phyloP scores from a whole-genome alignment of 2,329 filamentous ascomycete species.

The Albifimbria verrucaria region DNA sequence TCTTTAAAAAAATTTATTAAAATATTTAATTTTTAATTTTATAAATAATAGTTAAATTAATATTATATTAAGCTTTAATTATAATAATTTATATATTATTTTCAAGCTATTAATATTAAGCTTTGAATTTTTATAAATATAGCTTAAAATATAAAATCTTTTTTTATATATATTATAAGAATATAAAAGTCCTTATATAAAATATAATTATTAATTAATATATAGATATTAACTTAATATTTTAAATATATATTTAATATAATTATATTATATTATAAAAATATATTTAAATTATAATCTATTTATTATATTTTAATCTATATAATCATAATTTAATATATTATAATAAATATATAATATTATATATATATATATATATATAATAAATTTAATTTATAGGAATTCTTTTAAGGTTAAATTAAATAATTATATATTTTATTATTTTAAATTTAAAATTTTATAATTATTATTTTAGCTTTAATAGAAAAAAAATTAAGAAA shows the following conservation, averaged over 20 bases:
- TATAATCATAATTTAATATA: too few species aligned
- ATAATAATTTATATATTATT: background rate
- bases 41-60: background rate
- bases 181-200: too few species aligned
- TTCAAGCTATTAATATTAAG: background rate
- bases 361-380: background rate
- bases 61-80: background rate
- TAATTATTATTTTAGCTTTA: background rate
- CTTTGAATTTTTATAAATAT: background rate
- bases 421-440: background rate
- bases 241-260: conserved; percentile 1
- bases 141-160: background rate
- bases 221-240: background rate
- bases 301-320: too few species aligned
- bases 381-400: too few species aligned
- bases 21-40: background rate
- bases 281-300: background rate
- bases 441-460: background rate
- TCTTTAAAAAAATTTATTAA: conserved; percentile 1
- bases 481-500: too few species aligned
- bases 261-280: conserved; percentile 2
- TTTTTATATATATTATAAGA: background rate
- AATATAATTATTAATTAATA: too few species aligned
- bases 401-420: too few species aligned
- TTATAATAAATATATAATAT: background rate